A percentile compares a stretch with the other conserved stretches of the same genome.
phyloP scores from a whole-genome alignment of 2,329 filamentous ascomycete species.

The Penicillium sp. region DNA sequence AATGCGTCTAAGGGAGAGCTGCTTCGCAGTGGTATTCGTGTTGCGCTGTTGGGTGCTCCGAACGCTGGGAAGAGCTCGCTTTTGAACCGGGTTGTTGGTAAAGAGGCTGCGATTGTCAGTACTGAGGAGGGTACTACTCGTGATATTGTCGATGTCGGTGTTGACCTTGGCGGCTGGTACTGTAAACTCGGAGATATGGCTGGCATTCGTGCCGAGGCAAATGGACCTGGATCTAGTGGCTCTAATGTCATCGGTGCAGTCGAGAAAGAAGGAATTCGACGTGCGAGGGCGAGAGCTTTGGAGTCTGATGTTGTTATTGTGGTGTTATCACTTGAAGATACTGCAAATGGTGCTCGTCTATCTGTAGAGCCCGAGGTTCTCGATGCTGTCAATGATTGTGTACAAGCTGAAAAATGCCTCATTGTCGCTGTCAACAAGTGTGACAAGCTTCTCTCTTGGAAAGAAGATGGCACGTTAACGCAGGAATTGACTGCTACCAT shows the following conservation, averaged over 20 bases:
- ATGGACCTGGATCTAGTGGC: conserved; percentile 12
- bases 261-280: conserved; percentile 85
- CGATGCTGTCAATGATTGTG: conserved; percentile 53
- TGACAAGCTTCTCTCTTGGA: conserved; percentile 45
- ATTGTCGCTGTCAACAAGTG: conserved; percentile 62
- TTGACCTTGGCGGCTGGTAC: conserved; percentile 86
- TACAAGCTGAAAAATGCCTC: conserved; percentile 52
- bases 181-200: conserved; percentile 96
- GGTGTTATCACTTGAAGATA: conserved; percentile 69
- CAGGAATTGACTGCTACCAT: conserved; percentile 38
- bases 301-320: conserved; percentile 85
- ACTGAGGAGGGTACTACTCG: conserved; percentile 89
- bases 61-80: conserved; percentile 95
- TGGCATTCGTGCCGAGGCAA: conserved; percentile 63
- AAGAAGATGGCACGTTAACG: conserved; percentile 16
- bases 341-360: conserved; percentile 30
- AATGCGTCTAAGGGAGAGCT: conserved; percentile 83
- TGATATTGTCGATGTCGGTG: conserved; percentile 86
- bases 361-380: conserved; percentile 58
- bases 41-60: conserved; percentile 85
- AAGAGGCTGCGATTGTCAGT: conserved; percentile 94
- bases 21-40: conserved; percentile 76
- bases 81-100: conserved; percentile 83
- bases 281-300: conserved; percentile 76
- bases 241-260: conserved; percentile 62